These are phyloP conservation scores for Theobroma grandiflorum DNA, from an alignment of 441 rosid genomes.

Conservation along the genomic window DNA sequence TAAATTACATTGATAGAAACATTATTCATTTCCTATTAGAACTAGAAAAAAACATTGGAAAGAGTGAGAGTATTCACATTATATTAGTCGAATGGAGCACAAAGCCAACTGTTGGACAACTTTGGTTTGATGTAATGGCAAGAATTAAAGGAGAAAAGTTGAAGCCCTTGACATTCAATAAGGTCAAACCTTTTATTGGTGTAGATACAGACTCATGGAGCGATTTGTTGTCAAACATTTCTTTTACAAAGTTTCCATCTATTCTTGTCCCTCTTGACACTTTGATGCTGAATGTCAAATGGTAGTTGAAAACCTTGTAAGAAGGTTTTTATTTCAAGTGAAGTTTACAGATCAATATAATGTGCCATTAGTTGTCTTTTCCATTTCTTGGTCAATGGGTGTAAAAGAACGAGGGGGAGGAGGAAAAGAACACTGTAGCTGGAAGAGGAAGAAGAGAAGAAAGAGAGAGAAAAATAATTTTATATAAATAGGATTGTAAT, in stretches of 20 bases:
- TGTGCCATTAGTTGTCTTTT: neutral
- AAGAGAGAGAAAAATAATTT: too few species aligned
- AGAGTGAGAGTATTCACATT: conserved; percentile 42
- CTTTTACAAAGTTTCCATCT: conserved; percentile 80
- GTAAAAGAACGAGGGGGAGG: neutral
- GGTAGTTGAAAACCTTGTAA: conserved; percentile 58
- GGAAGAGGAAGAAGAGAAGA: too few species aligned
- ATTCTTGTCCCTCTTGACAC: conserved; percentile 78
- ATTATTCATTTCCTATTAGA: conserved; percentile 64
- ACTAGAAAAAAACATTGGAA: conserved; percentile 55
- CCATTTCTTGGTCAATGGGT: neutral
- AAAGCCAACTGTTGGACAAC: conserved; percentile 61
- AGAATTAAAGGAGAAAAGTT: conserved; percentile 64
- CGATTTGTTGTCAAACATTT: conserved; percentile 67
- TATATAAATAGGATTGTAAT: too few species aligned
- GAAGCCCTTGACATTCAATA: conserved; percentile 55
- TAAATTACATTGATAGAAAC: too few species aligned
- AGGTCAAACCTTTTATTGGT: conserved; percentile 59
- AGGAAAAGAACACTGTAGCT: too few species aligned
- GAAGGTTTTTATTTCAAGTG: conserved; percentile 20
- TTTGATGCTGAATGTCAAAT: conserved; percentile 78
- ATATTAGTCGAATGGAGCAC: conserved; percentile 64
- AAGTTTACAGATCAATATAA: neutral
- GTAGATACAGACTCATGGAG: conserved; percentile 76
- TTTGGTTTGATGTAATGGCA: conserved; percentile 69